A percentile compares a stretch with the other conserved stretches of the same genome.
Evolutionary conservation across 2,329 filamentous ascomycete species (phyloP).

Genomic region (Aspergillus neoniger): DNA sequence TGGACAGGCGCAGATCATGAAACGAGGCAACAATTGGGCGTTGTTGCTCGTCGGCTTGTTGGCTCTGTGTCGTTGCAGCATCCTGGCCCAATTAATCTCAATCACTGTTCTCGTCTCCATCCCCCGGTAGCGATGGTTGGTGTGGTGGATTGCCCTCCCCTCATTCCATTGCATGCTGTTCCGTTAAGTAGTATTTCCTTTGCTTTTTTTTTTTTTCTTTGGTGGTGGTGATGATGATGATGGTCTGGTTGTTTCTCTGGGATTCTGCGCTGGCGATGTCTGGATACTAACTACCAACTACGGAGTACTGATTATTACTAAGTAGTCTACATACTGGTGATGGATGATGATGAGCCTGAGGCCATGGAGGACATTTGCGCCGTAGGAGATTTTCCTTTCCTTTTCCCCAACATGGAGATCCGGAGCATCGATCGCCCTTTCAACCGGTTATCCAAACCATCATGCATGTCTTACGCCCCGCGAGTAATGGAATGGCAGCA

Average conservation of each 20-base stretch:
- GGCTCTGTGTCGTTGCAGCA: constrained; percentile 8
- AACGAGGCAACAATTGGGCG: constrained; percentile 29
- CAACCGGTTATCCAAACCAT: not conserved
- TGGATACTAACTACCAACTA: too few species aligned
- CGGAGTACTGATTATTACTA: too few species aligned
- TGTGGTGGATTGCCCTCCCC: not conserved
- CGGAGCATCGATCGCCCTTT: constrained; percentile 7
- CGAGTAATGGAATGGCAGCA: constrained; percentile 4
- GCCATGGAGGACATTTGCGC: not conserved
- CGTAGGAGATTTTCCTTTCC: constrained; percentile 1
- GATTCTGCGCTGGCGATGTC: too few species aligned
- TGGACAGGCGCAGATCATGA: constrained; percentile 32
- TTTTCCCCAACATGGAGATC: not conserved
- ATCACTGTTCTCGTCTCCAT: not conserved
- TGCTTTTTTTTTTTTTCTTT: not conserved
- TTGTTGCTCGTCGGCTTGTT: constrained; percentile 21
- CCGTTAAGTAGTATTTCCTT: not conserved
- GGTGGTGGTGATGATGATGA: not conserved
- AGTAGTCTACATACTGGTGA: too few species aligned
- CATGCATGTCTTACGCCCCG: constrained; percentile 8
- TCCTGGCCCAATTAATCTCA: constrained; percentile 4
- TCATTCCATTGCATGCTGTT: too few species aligned
- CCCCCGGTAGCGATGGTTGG: not conserved
- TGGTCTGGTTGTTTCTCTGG: not conserved
- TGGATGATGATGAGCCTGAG: not conserved